phyloP scores from a whole-genome alignment of 2,329 filamentous ascomycete genomes.

The Pseudogymnoascus sp. region DNA sequence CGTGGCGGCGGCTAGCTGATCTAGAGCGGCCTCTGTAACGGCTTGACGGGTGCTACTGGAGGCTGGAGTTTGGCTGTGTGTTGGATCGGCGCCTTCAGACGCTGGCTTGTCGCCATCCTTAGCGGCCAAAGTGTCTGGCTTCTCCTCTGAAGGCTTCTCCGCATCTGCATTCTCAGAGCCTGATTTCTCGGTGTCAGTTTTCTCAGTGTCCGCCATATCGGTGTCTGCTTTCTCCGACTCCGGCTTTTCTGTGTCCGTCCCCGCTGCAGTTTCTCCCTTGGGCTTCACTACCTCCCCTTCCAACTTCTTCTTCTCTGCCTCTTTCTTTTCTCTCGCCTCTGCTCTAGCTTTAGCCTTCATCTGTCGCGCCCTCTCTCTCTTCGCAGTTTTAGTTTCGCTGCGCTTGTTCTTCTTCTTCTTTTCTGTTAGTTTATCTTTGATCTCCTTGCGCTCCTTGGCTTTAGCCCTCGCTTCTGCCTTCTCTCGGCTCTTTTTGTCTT shows the following conservation, averaged over 20 bases:
- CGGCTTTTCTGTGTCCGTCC: constrained; percentile 21
- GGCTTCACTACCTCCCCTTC: constrained; percentile 14
- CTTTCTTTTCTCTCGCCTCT: constrained; percentile 31
- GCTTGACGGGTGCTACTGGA: background rate
- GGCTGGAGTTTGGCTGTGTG: background rate
- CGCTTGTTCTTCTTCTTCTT: constrained; percentile 43
- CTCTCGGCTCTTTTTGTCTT: constrained; percentile 29
- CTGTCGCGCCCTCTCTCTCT: constrained; percentile 32
- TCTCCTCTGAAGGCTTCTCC: constrained; percentile 18
- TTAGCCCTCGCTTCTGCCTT: constrained; percentile 21
- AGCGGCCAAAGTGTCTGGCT: constrained; percentile 24
- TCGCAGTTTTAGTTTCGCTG: constrained; percentile 33
- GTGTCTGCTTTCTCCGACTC: constrained; percentile 24
- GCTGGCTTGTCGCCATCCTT: constrained; percentile 22
- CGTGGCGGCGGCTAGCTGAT: background rate
- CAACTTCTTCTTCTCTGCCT: constrained; percentile 22
- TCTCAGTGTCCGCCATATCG: constrained; percentile 16
- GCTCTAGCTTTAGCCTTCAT: constrained; percentile 35
- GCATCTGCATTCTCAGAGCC: constrained; percentile 21
- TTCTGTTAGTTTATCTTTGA: constrained; percentile 40
- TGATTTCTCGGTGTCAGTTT: constrained; percentile 26
- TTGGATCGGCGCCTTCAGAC: background rate
- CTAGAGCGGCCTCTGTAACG: background rate
- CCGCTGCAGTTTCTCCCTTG: constrained; percentile 13
- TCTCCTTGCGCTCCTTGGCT: constrained; percentile 40